Conservation (phyloP, 768 basidiomycete species). For the Cyclocybe aegerita region DNA sequence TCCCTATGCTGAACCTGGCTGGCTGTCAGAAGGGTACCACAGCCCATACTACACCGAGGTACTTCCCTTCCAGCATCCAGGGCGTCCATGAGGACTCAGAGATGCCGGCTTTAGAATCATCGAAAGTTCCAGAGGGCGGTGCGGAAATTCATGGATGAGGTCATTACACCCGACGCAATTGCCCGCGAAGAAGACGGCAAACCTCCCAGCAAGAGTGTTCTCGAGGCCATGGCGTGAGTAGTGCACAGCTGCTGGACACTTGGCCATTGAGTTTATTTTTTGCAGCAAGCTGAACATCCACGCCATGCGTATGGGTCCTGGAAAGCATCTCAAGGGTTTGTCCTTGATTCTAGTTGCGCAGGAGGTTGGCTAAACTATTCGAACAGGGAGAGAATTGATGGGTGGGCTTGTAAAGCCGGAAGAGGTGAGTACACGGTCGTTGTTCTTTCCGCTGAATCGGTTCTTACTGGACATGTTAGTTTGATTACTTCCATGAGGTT, state of each 20-base stretch:
- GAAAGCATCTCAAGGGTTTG: constrained; percentile 72
- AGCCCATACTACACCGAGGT: constrained; percentile 79
- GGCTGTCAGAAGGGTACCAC: constrained; percentile 66
- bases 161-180: constrained; percentile 54
- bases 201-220: constrained; percentile 71
- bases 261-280: not conserved
- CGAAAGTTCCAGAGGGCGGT: constrained; percentile 59
- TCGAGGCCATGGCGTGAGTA: constrained; percentile 72
- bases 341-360: not conserved
- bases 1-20: constrained; percentile 91
- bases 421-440: constrained; percentile 42
- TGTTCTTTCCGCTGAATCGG: not conserved
- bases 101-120: constrained; percentile 47
- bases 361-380: not conserved
- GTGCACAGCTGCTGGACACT: not conserved
- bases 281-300: constrained; percentile 67
- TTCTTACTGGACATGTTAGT: constrained; percentile 27
- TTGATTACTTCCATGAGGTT: constrained; percentile 87
- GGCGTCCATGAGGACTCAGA: not conserved
- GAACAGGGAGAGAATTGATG: constrained; percentile 66
- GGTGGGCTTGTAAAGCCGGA: constrained; percentile 80
- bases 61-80: constrained; percentile 32
- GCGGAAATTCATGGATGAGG: constrained; percentile 73
- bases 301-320: constrained; percentile 93
- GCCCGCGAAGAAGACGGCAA: constrained; percentile 89